A percentile compares a stretch with the other conserved stretches of the same genome.
These are phyloP conservation scores for Acacia crassicarpa DNA, from an alignment of 306 rosid genomes.

Conservation along the genomic window DNA sequence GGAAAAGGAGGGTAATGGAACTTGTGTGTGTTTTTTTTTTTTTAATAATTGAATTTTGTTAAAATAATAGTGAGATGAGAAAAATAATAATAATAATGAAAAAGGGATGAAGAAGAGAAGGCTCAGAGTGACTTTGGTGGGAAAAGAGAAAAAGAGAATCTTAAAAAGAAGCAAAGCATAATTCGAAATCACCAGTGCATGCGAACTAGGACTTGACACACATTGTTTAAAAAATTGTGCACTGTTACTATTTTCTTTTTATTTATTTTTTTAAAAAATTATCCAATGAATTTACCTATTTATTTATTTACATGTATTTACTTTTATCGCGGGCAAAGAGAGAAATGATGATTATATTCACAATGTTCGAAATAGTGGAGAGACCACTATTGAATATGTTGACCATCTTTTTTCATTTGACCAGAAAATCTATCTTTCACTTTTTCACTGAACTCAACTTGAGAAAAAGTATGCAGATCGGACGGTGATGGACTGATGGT, in stretches of 20 bases:
- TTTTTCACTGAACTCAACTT: constrained; percentile 3
- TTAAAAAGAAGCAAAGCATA: not conserved
- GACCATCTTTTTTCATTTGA: constrained; percentile 29
- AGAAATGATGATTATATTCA: not conserved
- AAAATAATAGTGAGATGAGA: constrained; percentile 26
- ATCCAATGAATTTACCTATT: not conserved
- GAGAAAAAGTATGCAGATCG: constrained; percentile 26
- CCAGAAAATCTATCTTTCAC: constrained; percentile 31
- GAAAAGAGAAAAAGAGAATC: not conserved
- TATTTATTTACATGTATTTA: not conserved
- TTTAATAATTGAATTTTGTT: constrained; percentile 12
- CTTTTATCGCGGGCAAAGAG: not conserved
- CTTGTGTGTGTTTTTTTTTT: not conserved
- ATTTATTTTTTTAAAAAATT: not conserved
- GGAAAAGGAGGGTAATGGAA: constrained; percentile 26
- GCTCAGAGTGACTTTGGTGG: constrained; percentile 25
- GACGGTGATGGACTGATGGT: constrained; percentile 31
- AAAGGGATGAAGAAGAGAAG: constrained; percentile 12
- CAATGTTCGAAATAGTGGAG: constrained; percentile 43
- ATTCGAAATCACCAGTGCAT: constrained; percentile 40
- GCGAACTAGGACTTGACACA: constrained; percentile 34
- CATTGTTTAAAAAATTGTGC: constrained; percentile 4
- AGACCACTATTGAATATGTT: constrained; percentile 32
- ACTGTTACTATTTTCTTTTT: not conserved
- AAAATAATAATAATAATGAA: not conserved